These are phyloP conservation scores for Candida nitratophila DNA, from an alignment of 805 yeast genomes.

Conservation along the genomic window DNA sequence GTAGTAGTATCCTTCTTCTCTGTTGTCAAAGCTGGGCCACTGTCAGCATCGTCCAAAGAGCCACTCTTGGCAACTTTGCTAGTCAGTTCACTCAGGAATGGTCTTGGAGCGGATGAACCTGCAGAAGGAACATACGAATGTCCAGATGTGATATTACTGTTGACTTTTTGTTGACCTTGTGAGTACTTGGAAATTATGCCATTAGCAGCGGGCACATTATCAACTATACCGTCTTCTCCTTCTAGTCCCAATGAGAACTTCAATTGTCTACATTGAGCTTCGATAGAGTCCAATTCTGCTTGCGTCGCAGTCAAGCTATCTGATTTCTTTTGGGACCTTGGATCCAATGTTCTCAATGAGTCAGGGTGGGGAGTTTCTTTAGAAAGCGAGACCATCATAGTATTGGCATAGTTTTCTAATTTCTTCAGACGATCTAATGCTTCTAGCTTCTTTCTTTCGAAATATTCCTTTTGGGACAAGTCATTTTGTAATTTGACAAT, in stretches of 20 bases:
- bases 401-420: slow-evolving; percentile 40
- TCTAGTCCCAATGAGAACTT: slow-evolving; percentile 18
- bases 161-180: neutral
- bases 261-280: slow-evolving; percentile 18
- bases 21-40: neutral
- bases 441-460: slow-evolving; percentile 51
- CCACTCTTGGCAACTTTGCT: slow-evolving; percentile 35
- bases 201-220: neutral
- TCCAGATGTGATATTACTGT: neutral
- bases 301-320: slow-evolving; percentile 5
- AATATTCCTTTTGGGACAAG: slow-evolving; percentile 42
- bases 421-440: slow-evolving; percentile 69
- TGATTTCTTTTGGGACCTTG: slow-evolving; percentile 13
- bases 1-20: neutral
- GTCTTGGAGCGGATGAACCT: slow-evolving; percentile 9
- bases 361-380: slow-evolving; percentile 1
- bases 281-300: slow-evolving; percentile 18
- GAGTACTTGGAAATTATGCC: slow-evolving; percentile 2
- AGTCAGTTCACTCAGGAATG: slow-evolving; percentile 47
- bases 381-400: slow-evolving; percentile 13
- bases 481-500: slow-evolving; percentile 57
- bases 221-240: slow-evolving; percentile 15
- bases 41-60: slow-evolving; percentile 1
- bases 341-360: slow-evolving; percentile 21
- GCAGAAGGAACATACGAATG: neutral